Percentiles rank a stretch among this genome's conserved stretches.
Conservation (phyloP, 139 green algal genomes). For the Picochlorum sp. region DNA sequence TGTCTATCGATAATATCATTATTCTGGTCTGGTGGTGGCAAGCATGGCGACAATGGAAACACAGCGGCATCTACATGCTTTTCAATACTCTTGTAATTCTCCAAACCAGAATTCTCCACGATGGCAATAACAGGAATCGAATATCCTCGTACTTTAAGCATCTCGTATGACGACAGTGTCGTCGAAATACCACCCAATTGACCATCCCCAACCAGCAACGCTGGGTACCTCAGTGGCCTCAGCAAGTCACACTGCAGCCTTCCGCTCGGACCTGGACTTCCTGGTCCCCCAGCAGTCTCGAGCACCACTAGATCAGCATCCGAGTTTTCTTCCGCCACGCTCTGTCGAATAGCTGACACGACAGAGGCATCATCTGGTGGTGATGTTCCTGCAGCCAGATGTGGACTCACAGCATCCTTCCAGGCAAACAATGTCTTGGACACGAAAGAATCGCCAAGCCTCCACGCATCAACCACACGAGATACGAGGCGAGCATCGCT, state of each 20-base stretch:
- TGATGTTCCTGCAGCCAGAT: slow-evolving; percentile 45
- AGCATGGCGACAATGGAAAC: neutral
- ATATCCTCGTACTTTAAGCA: slow-evolving; percentile 56
- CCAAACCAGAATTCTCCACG: slow-evolving; percentile 27
- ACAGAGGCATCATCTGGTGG: too few species aligned
- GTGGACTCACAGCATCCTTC: slow-evolving; percentile 63
- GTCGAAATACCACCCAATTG: slow-evolving; percentile 85
- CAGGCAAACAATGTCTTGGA: slow-evolving; percentile 56
- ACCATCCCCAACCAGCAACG: slow-evolving; percentile 81
- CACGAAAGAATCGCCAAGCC: neutral
- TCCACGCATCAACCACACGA: neutral
- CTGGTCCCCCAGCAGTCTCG: slow-evolving; percentile 87
- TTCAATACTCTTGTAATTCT: slow-evolving; percentile 29
- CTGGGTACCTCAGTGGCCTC: slow-evolving; percentile 69
- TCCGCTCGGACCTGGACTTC: slow-evolving; percentile 73
- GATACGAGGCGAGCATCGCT: slow-evolving; percentile 66
- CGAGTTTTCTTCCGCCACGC: too few species aligned
- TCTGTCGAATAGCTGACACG: too few species aligned
- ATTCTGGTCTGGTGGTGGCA: neutral
- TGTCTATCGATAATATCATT: slow-evolving; percentile 33
- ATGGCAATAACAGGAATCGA: slow-evolving; percentile 60
- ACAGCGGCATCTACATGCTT: slow-evolving; percentile 7
- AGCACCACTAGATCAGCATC: slow-evolving; percentile 41
- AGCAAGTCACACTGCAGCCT: slow-evolving; percentile 70
- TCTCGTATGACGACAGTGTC: slow-evolving; percentile 78